These are phyloP conservation scores for Saccharomycopsis sp. DNA, from an alignment of 805 yeast species.

Conservation along the genomic window DNA sequence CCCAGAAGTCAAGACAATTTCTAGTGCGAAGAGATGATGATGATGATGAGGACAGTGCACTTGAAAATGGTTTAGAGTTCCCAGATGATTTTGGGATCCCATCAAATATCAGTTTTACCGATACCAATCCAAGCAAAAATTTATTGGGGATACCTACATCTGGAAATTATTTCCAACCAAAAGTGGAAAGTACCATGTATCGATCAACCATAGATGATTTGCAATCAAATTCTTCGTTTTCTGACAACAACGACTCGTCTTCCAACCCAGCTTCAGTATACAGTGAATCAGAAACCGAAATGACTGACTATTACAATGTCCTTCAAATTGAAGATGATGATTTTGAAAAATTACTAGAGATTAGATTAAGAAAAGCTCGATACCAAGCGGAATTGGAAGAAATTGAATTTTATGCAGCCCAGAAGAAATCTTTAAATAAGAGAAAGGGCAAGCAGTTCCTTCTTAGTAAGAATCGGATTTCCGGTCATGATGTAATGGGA, in stretches of 20 bases:
- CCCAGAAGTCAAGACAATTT: not conserved
- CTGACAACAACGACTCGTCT: conserved; percentile 6
- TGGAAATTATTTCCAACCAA: conserved; percentile 5
- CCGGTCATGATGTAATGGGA: conserved; percentile 10
- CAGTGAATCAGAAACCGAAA: conserved; percentile 20
- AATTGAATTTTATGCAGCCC: conserved; percentile 16
- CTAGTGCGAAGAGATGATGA: conserved; percentile 2
- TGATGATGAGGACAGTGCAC: conserved; percentile 11
- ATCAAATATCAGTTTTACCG: no score
- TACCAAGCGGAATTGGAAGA: conserved; percentile 20
- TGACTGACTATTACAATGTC: conserved; percentile 18
- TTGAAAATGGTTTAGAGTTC: conserved; percentile 20
- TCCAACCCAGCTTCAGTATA: conserved; percentile 15
- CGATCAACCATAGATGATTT: conserved; percentile 11
- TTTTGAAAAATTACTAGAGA: conserved; percentile 17
- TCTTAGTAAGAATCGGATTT: not conserved
- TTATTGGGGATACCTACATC: not conserved
- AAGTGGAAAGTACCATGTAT: conserved; percentile 2
- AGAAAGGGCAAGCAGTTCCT: not conserved
- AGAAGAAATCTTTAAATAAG: conserved; percentile 2
- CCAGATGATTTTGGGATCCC: conserved; percentile 17
- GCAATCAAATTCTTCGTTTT: conserved; percentile 10
- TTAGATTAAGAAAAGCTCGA: conserved; percentile 13
- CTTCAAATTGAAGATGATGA: conserved; percentile 18
- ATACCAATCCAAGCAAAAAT: no score